phyloP scores from a whole-genome alignment of 2,329 filamentous ascomycete species.

The Trichocomaceae sp. region DNA sequence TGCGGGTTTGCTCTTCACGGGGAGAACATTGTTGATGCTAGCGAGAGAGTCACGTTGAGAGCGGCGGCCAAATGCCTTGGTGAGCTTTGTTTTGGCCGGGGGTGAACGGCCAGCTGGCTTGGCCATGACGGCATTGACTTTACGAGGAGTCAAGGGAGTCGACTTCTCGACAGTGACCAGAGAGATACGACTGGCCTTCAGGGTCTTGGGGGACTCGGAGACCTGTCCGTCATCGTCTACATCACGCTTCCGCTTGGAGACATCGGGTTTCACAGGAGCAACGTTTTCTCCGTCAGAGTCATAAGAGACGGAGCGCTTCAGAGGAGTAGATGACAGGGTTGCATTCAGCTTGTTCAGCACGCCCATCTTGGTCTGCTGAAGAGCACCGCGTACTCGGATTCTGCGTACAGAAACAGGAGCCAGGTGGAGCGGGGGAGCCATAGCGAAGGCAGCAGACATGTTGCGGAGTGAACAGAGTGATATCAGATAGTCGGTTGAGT shows the following conservation, averaged over 20 bases:
- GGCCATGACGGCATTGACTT: conserved; percentile 48
- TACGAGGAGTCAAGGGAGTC: conserved; percentile 30
- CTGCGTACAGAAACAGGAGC: neutral
- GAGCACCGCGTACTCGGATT: neutral
- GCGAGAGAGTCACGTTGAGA: conserved; percentile 58
- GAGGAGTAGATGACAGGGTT: conserved; percentile 25
- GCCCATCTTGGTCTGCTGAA: conserved; percentile 4
- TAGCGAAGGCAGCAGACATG: conserved; percentile 10
- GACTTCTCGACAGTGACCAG: conserved; percentile 14
- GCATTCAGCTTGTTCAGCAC: conserved; percentile 4
- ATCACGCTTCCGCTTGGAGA: conserved; percentile 38
- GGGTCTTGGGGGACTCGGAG: conserved; percentile 40
- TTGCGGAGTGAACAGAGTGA: neutral
- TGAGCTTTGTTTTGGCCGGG: conserved; percentile 56
- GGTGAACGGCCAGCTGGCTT: conserved; percentile 78
- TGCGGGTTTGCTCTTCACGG: neutral
- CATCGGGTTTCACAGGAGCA: conserved; percentile 49
- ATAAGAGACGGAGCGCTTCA: conserved; percentile 12
- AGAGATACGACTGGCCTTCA: conserved; percentile 41
- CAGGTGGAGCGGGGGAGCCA: conserved; percentile 1
- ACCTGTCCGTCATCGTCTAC: conserved; percentile 24
- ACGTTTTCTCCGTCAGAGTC: conserved; percentile 51
- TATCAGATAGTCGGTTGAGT: neutral
- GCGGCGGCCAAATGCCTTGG: conserved; percentile 60
- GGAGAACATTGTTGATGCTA: neutral